These are phyloP conservation scores for Backusella australiensis DNA, from an alignment of 192 early-diverging fungal species.

Conservation along the genomic window DNA sequence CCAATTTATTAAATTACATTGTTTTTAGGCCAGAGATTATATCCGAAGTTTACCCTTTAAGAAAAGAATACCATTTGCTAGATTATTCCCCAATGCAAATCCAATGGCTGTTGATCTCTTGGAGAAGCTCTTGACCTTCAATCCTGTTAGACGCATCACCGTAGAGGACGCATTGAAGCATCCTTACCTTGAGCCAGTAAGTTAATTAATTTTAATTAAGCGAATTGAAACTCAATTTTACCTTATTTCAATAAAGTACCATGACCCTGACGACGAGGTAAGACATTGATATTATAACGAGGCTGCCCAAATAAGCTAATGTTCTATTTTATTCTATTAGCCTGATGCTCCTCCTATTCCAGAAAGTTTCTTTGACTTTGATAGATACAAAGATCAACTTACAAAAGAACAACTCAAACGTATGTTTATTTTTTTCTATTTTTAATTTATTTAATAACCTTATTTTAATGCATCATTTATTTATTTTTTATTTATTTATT, in stretches of 20 bases:
- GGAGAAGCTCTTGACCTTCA: slow-evolving; percentile 89
- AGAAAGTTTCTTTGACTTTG: slow-evolving; percentile 82
- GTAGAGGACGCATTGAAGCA: slow-evolving; percentile 93
- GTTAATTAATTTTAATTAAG: slow-evolving; percentile 1
- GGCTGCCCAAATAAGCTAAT: not conserved
- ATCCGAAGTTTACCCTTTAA: slow-evolving; percentile 88
- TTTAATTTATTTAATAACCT: not conserved
- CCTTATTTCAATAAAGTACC: slow-evolving; percentile 43
- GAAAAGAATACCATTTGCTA: slow-evolving; percentile 74
- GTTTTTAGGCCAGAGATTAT: slow-evolving; percentile 78
- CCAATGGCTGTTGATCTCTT: slow-evolving; percentile 88
- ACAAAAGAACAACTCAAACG: slow-evolving; percentile 79
- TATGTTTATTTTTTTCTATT: slow-evolving; percentile 21
- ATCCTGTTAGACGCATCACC: slow-evolving; percentile 86
- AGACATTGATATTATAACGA: not conserved
- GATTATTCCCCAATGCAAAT: slow-evolving; percentile 87
- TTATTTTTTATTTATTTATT: no score
- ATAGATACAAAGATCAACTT: slow-evolving; percentile 80
- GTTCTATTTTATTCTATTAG: slow-evolving; percentile 25
- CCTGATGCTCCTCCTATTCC: slow-evolving; percentile 72
- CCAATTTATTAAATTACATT: not conserved
- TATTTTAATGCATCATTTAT: no score
- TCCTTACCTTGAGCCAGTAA: slow-evolving; percentile 75
- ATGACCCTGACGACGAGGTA: slow-evolving; percentile 63
- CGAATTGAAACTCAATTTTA: not conserved